These are phyloP conservation scores for Starmerella bombi DNA, from an alignment of 805 yeast genomes.

Conservation along the genomic window DNA sequence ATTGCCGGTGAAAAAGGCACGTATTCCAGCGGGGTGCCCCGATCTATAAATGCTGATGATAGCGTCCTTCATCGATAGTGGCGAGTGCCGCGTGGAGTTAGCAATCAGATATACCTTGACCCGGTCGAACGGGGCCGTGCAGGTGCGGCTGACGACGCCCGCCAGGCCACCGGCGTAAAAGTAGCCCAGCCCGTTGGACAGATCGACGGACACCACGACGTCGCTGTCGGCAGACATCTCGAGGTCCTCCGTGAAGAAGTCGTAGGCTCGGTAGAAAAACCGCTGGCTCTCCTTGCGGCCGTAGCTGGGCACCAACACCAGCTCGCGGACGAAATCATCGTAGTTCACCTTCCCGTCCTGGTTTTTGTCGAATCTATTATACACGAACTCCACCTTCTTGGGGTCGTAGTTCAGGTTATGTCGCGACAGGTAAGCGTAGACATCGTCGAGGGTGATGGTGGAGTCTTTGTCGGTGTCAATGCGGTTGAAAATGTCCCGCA, in stretches of 20 bases:
- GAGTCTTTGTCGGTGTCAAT: conserved; percentile 22
- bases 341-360: conserved; percentile 59
- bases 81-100: conserved; percentile 29
- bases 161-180: conserved; percentile 91
- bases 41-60: conserved; percentile 67
- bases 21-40: conserved; percentile 50
- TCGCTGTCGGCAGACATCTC: conserved; percentile 88
- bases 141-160: conserved; percentile 90
- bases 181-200: conserved; percentile 73
- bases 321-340: conserved; percentile 74
- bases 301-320: conserved; percentile 61
- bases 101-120: conserved; percentile 89
- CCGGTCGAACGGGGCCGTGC: conserved; percentile 95
- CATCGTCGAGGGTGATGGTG: conserved; percentile 14
- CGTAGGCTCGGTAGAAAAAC: conserved; percentile 59
- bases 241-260: conserved; percentile 64
- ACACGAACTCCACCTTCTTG: conserved; percentile 41
- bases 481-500: conserved; percentile 19
- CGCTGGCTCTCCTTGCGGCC: conserved; percentile 30
- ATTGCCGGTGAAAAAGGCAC: conserved; percentile 86
- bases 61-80: conserved; percentile 67
- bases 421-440: conserved; percentile 47
- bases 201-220: conserved; percentile 66
- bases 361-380: conserved; percentile 41
- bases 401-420: conserved; percentile 43